phyloP scores from a whole-genome alignment of 2,329 filamentous ascomycete genomes.

The Chrysoporthe puriensis region DNA sequence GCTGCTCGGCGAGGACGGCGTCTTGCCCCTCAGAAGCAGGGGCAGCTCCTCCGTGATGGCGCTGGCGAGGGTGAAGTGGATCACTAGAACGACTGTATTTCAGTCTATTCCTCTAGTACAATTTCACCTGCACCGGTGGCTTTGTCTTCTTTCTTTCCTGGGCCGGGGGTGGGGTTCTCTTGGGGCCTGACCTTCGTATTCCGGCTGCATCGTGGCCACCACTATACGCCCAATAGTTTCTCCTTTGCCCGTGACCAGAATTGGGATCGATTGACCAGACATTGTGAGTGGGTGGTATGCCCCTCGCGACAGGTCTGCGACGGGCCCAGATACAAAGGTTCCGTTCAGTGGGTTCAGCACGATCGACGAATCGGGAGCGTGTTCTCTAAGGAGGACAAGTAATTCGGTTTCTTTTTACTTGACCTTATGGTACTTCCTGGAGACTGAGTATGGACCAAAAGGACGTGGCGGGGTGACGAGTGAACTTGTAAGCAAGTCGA shows the following conservation, averaged over 20 bases:
- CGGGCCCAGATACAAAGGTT: too few species aligned
- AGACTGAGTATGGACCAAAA: too few species aligned
- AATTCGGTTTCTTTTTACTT: too few species aligned
- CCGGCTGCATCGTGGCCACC: constrained; percentile 1
- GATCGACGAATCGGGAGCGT: too few species aligned
- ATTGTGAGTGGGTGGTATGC: constrained; percentile 4
- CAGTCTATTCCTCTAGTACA: neutral
- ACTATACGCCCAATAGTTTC: neutral
- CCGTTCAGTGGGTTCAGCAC: too few species aligned
- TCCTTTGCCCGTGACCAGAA: constrained; percentile 15
- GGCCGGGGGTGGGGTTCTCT: neutral
- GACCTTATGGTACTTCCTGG: too few species aligned
- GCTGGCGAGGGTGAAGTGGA: constrained; percentile 32
- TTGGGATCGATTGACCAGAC: constrained; percentile 12
- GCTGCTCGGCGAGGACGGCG: constrained; percentile 26
- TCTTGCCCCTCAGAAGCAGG: constrained; percentile 29
- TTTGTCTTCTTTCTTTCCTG: too few species aligned
- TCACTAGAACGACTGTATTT: constrained; percentile 15
- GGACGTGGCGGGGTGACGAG: too few species aligned
- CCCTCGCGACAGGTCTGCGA: too few species aligned
- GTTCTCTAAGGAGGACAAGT: too few species aligned
- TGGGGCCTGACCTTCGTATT: constrained; percentile 11
- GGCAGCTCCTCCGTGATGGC: constrained; percentile 32
- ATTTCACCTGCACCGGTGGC: neutral
- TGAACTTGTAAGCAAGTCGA: too few species aligned